Base-by-base conservation (phyloP, 305 asterid species). In the Solanum aculeatissimum region DNA sequence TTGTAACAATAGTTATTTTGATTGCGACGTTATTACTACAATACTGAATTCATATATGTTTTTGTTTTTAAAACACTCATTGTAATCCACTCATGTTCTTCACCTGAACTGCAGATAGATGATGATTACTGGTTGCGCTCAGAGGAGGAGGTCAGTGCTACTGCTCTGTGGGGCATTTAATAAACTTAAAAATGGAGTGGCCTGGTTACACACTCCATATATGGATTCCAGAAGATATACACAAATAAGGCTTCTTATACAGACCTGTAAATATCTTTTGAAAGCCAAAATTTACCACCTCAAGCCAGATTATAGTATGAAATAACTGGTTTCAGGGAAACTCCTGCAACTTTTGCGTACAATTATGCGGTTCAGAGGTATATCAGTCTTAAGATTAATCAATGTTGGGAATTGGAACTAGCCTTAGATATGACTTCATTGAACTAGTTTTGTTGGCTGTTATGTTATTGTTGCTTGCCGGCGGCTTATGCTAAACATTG, bases 61-160 rank as follows among this genome's bases (percentile, higher is more conserved):
- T 63, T 32, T 8, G 25, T 4, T 32, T 66, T 77, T 10, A 51
- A 49, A 77, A 51, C 45, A 27, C 63, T 77, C 16, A 77, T 77
- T 77, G 4, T 63, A 45, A 32, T 63, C 47, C 84, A 42, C 63
- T 55, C 40, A 3, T 82, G 78, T 27, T 81, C 79, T 63, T 86
- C 21, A 19, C 66, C 29, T 35, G 23, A 60, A 38, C 23, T 89
- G 90, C 92, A 95, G 98, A 83, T 83, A 62, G 91, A 91, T 49
- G 89, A 89, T 62, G 98, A 92, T 88, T 95, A 95, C 84, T 93
- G 98, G 98, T 87, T 95, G 89, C 89, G 68, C 83, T 90, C 96
- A 10, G 94, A 93, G 77, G 55, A 80, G 79, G 89, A 87, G 66
- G 88, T 86, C 65, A 89, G 92, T 25, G 85, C 88, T 29, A 91